Base-by-base conservation (phyloP, 352 stramenopile species). In the Globisporangium echinulatum region DNA sequence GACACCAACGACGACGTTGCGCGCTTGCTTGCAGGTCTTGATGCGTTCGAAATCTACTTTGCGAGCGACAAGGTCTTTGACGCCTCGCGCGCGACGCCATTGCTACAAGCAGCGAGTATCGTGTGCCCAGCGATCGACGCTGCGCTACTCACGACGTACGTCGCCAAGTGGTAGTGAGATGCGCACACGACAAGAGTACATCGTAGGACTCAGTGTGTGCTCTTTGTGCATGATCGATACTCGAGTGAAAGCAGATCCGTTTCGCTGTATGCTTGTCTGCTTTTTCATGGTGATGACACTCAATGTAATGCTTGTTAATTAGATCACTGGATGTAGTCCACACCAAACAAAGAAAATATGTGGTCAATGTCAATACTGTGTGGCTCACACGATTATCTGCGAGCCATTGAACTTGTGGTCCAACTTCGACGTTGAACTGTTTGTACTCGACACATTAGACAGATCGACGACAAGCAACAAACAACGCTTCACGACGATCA, bases 11-110 rank as follows among this genome's bases (percentile, higher is more conserved):
- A 69, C 52, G 72, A 82, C 52, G 61, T 88, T 25, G 71, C 88
- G 69, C 80, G 78, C 43, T 60, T 91, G n/a, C 70, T 75, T 3
- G 76, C 79, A 1, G 81, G 79, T 0, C 67, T 91, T 2, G 74
- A 75, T 8, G 77, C 81, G 15, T 89, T 91, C 49, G 81, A 91
- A 64, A 53, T 73, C 5, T 89, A 91, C 57, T 70, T 91, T 54
- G 63, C 73, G 49, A 85, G 67, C 58, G 57, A 77, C 67, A 89
- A 87, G 54, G 63, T 84, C 9, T 91, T 91, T 56, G 81, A 89
- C 61, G 67, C 62, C 38, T 55, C 66, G 36, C 52, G 84, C 9
- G 80, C 81, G 37, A 72, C 71, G 8, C 57, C 75, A 43, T 50
- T 88, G 43, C 61, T 91, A n/a, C 50, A 64, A 4, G 47, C 67